These are phyloP conservation scores for Aspergillus oerlinghausenensis DNA, from an alignment of 2,329 filamentous ascomycete species.

Conservation along the genomic window DNA sequence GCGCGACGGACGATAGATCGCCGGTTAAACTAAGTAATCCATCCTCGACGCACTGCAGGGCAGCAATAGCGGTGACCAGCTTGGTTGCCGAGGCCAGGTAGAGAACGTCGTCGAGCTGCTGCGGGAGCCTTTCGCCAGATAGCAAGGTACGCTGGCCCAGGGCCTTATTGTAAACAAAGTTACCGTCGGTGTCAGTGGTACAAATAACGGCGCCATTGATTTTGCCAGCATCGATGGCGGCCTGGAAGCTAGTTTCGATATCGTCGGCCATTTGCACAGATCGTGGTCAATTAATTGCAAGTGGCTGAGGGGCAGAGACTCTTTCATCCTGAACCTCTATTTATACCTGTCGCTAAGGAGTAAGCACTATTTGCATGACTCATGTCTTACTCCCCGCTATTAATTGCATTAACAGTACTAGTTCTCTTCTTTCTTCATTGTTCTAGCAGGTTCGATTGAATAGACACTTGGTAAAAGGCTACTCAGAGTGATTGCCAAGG, in stretches of 20 bases:
- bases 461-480: too few relatives aligned
- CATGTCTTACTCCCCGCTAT: too few relatives aligned
- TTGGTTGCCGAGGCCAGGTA: constrained; percentile 33
- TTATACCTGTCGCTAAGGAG: neutral
- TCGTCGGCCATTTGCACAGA: constrained; percentile 13
- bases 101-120: constrained; percentile 24
- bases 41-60: constrained; percentile 53
- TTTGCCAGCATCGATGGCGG: constrained; percentile 41
- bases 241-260: constrained; percentile 38
- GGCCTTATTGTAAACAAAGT: constrained; percentile 39
- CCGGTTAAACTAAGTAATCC: constrained; percentile 45
- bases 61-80: constrained; percentile 49
- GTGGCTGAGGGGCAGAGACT: neutral
- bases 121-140: constrained; percentile 37
- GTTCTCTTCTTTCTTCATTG: too few relatives aligned
- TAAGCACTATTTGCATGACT: too few relatives aligned
- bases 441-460: too few relatives aligned
- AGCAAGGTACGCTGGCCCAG: constrained; percentile 41
- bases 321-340: neutral
- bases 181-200: constrained; percentile 36
- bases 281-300: too few relatives aligned
- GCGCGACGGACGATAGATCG: constrained; percentile 44
- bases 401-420: too few relatives aligned
- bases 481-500: too few relatives aligned
- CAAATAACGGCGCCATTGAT: constrained; percentile 44